These are phyloP conservation scores for Persicaria tinctoria DNA, from an alignment of 148 eudicot genomes.

Conservation along the genomic window DNA sequence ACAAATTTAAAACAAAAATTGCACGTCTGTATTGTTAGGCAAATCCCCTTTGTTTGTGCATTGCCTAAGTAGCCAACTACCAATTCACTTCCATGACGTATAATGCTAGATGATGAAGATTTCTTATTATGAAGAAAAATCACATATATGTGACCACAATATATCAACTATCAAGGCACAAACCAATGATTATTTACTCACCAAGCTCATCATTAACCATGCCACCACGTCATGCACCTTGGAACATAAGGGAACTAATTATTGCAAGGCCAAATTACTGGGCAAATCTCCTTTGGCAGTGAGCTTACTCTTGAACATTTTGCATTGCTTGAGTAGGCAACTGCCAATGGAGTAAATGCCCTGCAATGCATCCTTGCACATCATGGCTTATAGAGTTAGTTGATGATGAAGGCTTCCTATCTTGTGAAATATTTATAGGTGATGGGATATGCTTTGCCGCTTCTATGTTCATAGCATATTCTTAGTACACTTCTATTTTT, in stretches of 20 bases:
- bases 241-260: too few relatives aligned
- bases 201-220: not conserved
- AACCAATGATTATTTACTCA: too few relatives aligned
- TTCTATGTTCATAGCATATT: not conserved
- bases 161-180: too few relatives aligned
- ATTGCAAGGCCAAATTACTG: not conserved
- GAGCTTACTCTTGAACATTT: not conserved
- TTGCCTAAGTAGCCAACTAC: too few relatives aligned
- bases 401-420: not conserved
- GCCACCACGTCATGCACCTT: not conserved
- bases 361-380: constrained; percentile 5
- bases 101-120: too few relatives aligned
- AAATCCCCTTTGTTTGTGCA: too few relatives aligned
- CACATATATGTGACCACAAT: too few relatives aligned
- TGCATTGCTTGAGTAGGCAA: not conserved
- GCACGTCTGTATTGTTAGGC: too few relatives aligned
- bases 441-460: not conserved
- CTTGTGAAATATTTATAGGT: not conserved
- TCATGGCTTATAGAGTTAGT: not conserved
- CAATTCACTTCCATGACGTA: too few relatives aligned
- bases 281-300: constrained; percentile 13
- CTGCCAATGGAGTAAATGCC: constrained; percentile 8
- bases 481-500: not conserved
- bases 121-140: too few relatives aligned
- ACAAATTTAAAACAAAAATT: too few relatives aligned